These are phyloP conservation scores for Coniochaeta sp. DNA, from an alignment of 2,329 filamentous ascomycete genomes.

Conservation along the genomic window DNA sequence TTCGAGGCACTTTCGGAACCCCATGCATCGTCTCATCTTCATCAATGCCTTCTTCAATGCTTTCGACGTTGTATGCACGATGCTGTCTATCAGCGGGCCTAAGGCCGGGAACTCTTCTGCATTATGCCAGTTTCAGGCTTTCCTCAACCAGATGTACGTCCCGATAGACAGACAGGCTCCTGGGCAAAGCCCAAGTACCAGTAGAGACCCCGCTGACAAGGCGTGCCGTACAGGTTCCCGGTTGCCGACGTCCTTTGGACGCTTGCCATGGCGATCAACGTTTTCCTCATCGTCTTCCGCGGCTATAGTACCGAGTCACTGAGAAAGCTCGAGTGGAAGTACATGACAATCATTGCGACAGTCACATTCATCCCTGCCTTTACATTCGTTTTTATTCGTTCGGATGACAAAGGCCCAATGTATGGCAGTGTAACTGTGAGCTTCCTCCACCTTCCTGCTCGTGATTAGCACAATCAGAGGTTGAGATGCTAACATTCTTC, in stretches of 20 bases:
- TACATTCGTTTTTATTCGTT: slow-evolving; percentile 23
- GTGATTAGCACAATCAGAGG: not conserved
- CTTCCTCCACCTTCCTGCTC: not conserved
- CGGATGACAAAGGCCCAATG: slow-evolving; percentile 21
- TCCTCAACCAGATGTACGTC: slow-evolving; percentile 26
- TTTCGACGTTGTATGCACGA: slow-evolving; percentile 27
- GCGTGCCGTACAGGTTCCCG: slow-evolving; percentile 20
- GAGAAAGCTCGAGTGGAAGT: slow-evolving; percentile 22
- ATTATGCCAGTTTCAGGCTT: slow-evolving; percentile 28
- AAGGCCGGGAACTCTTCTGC: slow-evolving; percentile 21
- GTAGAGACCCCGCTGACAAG: not conserved
- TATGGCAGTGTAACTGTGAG: slow-evolving; percentile 26
- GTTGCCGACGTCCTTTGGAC: slow-evolving; percentile 28
- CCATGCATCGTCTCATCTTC: slow-evolving; percentile 28
- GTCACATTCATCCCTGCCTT: slow-evolving; percentile 25
- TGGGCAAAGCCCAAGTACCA: not conserved
- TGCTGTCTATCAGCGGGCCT: slow-evolving; percentile 28
- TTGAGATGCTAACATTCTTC: not conserved
- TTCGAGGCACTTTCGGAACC: slow-evolving; percentile 25
- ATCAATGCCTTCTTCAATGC: slow-evolving; percentile 28
- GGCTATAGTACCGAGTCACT: slow-evolving; percentile 22
- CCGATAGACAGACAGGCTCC: not conserved
- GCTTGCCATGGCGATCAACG: slow-evolving; percentile 26
- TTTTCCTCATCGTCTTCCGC: slow-evolving; percentile 26
- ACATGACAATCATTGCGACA: slow-evolving; percentile 18